phyloP scores from a whole-genome alignment of 148 eudicot species.

The Polygonum aviculare region DNA sequence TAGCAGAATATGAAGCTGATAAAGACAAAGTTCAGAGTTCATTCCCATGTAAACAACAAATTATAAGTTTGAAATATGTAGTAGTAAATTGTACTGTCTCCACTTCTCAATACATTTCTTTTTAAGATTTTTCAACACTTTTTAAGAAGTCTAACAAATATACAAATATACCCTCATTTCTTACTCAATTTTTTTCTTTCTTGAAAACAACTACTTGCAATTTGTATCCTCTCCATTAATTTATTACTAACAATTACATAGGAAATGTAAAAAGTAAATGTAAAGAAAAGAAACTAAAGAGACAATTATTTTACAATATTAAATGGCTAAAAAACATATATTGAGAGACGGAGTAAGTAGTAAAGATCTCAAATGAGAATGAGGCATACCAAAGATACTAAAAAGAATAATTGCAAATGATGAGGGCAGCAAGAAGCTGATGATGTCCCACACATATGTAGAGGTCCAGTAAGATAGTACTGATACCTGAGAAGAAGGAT shows the following conservation, averaged over 20 bases:
- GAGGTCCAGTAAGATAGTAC: constrained; percentile 83
- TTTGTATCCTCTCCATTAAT: too few species aligned
- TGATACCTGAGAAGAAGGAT: constrained; percentile 57
- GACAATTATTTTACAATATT: too few species aligned
- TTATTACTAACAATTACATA: too few species aligned
- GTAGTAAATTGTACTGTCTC: background rate
- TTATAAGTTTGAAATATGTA: background rate
- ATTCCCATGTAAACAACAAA: background rate
- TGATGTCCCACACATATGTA: constrained; percentile 84
- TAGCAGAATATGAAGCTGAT: constrained; percentile 4
- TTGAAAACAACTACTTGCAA: too few species aligned
- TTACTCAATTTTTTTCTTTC: too few species aligned
- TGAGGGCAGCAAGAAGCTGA: constrained; percentile 91
- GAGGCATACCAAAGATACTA: constrained; percentile 65
- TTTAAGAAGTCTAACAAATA: too few species aligned
- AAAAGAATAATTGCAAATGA: constrained; percentile 74
- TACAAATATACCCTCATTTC: too few species aligned
- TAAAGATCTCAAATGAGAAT: background rate
- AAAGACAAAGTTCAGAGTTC: background rate
- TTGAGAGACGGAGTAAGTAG: background rate
- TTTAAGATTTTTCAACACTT: too few species aligned
- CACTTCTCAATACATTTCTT: too few species aligned
- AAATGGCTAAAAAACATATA: too few species aligned
- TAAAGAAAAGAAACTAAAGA: too few species aligned
- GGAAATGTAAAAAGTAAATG: too few species aligned